These are phyloP conservation scores for Exophiala spinifera DNA, from an alignment of 2,329 filamentous ascomycete genomes.

Conservation along the genomic window DNA sequence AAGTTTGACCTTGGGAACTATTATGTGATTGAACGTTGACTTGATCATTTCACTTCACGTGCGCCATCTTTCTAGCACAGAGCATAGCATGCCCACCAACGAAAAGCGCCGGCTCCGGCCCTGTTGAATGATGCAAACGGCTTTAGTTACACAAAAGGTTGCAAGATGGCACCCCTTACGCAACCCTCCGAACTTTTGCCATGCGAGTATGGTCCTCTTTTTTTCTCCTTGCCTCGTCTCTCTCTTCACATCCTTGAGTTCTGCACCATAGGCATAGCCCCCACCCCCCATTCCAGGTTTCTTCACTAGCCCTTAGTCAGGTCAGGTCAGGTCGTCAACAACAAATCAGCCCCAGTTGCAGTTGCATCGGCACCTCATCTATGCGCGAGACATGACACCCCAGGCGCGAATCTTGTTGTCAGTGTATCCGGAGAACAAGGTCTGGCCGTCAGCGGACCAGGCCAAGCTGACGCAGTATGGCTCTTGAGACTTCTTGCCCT, in stretches of 20 bases:
- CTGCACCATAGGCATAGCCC: not conserved
- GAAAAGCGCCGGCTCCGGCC: constrained; percentile 21
- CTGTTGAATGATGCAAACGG: constrained; percentile 18
- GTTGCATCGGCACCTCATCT: constrained; percentile 33
- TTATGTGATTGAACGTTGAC: constrained; percentile 1
- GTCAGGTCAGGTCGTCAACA: too few relatives aligned
- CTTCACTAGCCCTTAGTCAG: not conserved
- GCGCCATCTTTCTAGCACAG: constrained; percentile 15
- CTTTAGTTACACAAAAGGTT: constrained; percentile 4
- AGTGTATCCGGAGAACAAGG: constrained; percentile 98
- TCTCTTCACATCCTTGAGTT: not conserved
- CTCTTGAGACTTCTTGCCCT: constrained; percentile 98
- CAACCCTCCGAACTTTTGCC: constrained; percentile 1
- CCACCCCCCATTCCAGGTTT: not conserved
- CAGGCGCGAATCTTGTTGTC: constrained; percentile 98
- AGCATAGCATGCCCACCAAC: constrained; percentile 10
- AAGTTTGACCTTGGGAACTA: too few relatives aligned
- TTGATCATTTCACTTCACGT: constrained; percentile 23
- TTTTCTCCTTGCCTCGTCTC: not conserved
- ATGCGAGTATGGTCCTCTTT: not conserved
- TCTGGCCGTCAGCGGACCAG: constrained; percentile 98
- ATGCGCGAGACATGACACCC: constrained; percentile 95
- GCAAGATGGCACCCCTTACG: too few relatives aligned
- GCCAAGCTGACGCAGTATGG: constrained; percentile 97
- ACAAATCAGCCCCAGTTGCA: not conserved